Base-by-base conservation (phyloP, 2,329 filamentous ascomycete species). In the Phoma herbarum region DNA sequence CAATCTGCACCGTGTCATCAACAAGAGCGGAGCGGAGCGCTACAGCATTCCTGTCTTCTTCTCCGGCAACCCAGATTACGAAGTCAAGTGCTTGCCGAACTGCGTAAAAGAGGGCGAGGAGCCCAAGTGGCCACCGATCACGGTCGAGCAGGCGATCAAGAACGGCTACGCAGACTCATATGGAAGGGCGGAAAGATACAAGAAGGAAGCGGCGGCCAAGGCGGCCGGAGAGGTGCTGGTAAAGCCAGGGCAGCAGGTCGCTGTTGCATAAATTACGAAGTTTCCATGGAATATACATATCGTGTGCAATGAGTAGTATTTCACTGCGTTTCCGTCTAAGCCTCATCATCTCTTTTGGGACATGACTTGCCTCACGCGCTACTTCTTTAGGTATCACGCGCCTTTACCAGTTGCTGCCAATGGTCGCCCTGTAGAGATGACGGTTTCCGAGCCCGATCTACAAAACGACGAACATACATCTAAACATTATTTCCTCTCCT, bases 131-230 rank as follows among this genome's bases (percentile, higher is more conserved):
- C 60, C 64, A 3, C 77, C 78, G 0, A 78, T 81, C 33, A 80
- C 79, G 8, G 80, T 81, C 5, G 72, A 79, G 60, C 72, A 79
- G 29, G 75, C 77, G 50, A 76, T 81, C 6, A 67, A 70, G 45
- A 72, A 69, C 0, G 73, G 77, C n/a, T 82, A 81, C 58, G 72
- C 74, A 44, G 74, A 77, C 59, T 80, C 77, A 52, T 81, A 81
- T 67, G 79, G 79, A 2, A 59, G 71, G n/a, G 79, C 78, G 11
- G 76, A 80, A 62, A 71, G 66, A 46, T 80, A 73, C 54, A 81
- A 80, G 67, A 71, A 71, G 60, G 75, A 75, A n/a, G 61, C 70
- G 23, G 66, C 68, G 23, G 64, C 65, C 47, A 68, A 68, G 53
- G 60, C 45, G 25, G 59, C 39, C 18, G 47, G 47, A 41, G 51